Base-by-base conservation (phyloP, 208 protist genomes). In the Trichomonas gallinae region DNA sequence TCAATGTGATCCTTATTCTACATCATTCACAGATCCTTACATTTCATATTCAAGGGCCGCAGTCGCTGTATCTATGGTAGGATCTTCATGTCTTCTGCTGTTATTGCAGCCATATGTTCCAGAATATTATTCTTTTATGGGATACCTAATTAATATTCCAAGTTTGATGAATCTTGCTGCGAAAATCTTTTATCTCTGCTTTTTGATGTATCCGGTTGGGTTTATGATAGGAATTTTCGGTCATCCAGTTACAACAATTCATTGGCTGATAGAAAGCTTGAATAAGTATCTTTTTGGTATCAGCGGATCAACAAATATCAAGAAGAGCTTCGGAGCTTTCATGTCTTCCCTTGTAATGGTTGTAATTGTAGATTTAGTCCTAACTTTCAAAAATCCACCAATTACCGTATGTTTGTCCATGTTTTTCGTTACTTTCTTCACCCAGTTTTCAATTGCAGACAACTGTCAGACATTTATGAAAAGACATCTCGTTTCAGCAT, bases 211-310 rank as follows among this genome's bases (percentile, higher is more conserved):
- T 51, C 87, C 87, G 0, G 21, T 93, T 38, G 11, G 42, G 15
- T 48, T 93, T 38, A 48, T 93, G 15, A 51, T 93, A 17, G 87
- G 87, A 48, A n/a, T 93, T 9, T 42, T 93, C 3, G 87, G 87
- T 8, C 87, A 93, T 93, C 87, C 87, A 31, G n/a, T 93, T 6
- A 93, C 87, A 38, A 93, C 87, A 34, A 17, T 93, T 38, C 87
- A 93, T 51, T 93, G 44, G 40, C 44, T 93, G 3, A 13, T 93
- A 11, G 87, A 93, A 51, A 93, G 23, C 0, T 10, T 93, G 2
- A 93, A 93, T 17, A 93, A 93, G 51, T 93, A 93, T 36, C n/a
- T 93, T 21, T 93, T 93, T 51, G 87, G 87, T 21, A 48, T 93
- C 26, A 51, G 13, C 26, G 87, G 87, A 4, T 93, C 87, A 34